Evolutionary conservation across 169 alveolate species (phyloP), one percentile per base, ranked within the genome.

Genomic region (Eimeria falciformis): DNA sequence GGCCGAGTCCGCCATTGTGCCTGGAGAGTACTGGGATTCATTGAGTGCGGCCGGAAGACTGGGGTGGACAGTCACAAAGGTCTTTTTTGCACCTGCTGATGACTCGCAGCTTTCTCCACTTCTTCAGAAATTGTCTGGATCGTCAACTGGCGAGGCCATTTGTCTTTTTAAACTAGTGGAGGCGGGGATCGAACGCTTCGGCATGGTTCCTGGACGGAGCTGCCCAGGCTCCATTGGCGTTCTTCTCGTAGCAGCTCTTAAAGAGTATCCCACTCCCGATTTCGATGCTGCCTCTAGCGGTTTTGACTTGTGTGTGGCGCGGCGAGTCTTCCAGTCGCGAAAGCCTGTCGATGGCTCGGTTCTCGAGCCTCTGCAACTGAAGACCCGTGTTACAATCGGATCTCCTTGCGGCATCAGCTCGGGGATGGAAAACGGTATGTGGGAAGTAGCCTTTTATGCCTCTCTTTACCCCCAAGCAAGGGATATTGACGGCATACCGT

Each of bases 361-460:
- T 9, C 25, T 46, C 6, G 86, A 77, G 50, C 33, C 23, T 65
- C 86, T 77, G 46, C 68, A 55, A 23, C 23, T 77, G 46, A 33
- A 23, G 27, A 77, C 86, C 3, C 86, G 86, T 5, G 86, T 77
- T 43, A 77, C 86, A 4, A 46, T 77, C 7, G 86, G 86, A 5
- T 33, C 86, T n/a, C 86, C 86, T 55, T 77, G 86, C 86, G 86
- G 86, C 9, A 68, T 77, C 68, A 68, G 25, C 23, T 17, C 21
- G 23, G 86, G 86, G 43, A 7, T 77, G 37, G 86, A 77, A 37
- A 77, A 47, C 69, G 86, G 86, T 68, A 33, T 77, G 21, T 77
- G 86, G 86, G 86, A 47, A 46, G 86, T 17, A 68, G 69, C 86
- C 27, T 77, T 77, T 55, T 77, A 47, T 33, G 86, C 86, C 12